phyloP scores from a whole-genome alignment of 768 basidiomycete genomes.

The Dioszegia crocea region DNA sequence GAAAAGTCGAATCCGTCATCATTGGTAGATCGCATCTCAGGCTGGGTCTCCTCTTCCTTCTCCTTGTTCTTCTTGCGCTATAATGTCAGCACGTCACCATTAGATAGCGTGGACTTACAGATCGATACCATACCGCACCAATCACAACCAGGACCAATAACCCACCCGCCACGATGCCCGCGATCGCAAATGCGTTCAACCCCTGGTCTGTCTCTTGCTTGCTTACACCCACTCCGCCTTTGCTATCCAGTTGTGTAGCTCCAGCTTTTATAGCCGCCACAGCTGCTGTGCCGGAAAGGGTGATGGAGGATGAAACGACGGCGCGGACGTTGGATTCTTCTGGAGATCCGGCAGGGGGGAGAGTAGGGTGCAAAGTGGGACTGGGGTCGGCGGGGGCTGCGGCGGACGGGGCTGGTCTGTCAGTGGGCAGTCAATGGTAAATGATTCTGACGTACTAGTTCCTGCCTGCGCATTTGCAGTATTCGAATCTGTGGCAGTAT shows the following conservation, averaged over 20 bases:
- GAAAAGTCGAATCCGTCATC: background rate
- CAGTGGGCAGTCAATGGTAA: too few species aligned
- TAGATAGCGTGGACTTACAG: background rate
- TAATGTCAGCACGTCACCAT: background rate
- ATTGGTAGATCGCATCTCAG: background rate
- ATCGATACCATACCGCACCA: background rate
- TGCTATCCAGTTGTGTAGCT: background rate
- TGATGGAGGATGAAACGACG: background rate
- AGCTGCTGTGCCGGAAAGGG: background rate
- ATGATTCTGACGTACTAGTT: background rate
- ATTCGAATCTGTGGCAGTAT: too few species aligned
- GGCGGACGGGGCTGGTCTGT: too few species aligned
- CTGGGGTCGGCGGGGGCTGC: background rate
- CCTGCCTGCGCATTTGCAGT: too few species aligned
- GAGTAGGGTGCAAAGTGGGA: background rate
- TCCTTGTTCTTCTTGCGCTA: slow-evolving; percentile 2
- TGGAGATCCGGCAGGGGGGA: background rate
- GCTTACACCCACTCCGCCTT: background rate
- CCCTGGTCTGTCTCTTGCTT: background rate
- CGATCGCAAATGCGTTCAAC: slow-evolving; percentile 3
- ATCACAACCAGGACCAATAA: background rate
- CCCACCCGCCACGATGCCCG: slow-evolving; percentile 3
- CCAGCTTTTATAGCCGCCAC: slow-evolving; percentile 4
- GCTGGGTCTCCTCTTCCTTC: background rate
- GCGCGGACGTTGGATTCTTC: background rate